Base-by-base conservation (phyloP, 768 basidiomycete species). In the Auriscalpium orientale region DNA sequence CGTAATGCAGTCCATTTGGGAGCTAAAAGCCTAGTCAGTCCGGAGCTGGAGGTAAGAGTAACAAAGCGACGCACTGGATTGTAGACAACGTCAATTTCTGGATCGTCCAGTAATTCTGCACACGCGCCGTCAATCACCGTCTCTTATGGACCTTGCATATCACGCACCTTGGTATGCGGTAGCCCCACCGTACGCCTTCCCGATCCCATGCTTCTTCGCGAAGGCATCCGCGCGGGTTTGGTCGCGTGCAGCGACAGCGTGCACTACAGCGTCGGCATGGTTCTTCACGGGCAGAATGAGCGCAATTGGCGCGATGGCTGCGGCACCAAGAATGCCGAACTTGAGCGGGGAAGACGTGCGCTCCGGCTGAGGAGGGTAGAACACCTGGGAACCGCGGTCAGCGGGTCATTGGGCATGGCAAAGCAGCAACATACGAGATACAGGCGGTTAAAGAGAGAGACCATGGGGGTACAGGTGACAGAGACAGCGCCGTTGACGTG, bases 1-100 rank as follows among this genome's bases (percentile, higher is more conserved):
- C 82, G 53, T 76, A 82, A 59, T 86, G 82, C 36, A 85, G 13
- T 28, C 74, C 77, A 55, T 83, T 84, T 0, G 83, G 83, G 8
- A 83, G 72, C 79, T 79, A 28, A 40, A 36, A 3, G 18, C 12
- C 43, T 7, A 8, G 16, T 46, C 28, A 28, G 28, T 7, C n/a
- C 16, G 9, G 22, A 11, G 45, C 18, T 28, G 6, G 21, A 40
- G 11, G 47, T 21, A 9, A 40, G 18, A 22, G 33, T 28, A 13
- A 51, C 52, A 28, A 7, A 28, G 28, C 4, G 4, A 56, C 72
- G 8, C 37, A 82, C 79, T 5, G 83, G 76, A 54, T 81, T 84
- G 63, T 85, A 84, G 16, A 83, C 69, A 1, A 72, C 76, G 54
- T 84, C 78, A 15, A 85, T 72, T 13, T 72, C 73, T 2, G 72